phyloP scores from a whole-genome alignment of 345 rosid genomes.

The Populus pruinosa region DNA sequence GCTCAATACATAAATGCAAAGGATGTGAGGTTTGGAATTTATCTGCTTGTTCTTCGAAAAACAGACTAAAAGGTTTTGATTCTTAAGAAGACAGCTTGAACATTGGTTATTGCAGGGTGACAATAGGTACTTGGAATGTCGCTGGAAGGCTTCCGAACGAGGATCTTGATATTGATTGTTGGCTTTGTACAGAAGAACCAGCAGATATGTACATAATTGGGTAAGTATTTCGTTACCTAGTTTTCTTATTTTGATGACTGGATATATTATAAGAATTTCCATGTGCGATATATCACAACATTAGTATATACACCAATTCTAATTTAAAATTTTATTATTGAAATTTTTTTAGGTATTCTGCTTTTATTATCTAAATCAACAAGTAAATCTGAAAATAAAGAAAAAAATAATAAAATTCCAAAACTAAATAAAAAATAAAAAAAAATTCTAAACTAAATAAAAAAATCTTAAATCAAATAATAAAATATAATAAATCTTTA shows the following conservation, averaged over 20 bases:
- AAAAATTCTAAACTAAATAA: no score
- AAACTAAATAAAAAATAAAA: no score
- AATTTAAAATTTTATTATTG: no score
- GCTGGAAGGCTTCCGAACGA: slow-evolving; percentile 79
- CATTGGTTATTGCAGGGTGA: slow-evolving; percentile 47
- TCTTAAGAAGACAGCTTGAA: background rate
- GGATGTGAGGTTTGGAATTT: slow-evolving; percentile 72
- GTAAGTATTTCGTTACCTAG: slow-evolving; percentile 29
- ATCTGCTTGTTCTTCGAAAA: background rate
- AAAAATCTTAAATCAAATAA: no score
- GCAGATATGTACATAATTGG: slow-evolving; percentile 90
- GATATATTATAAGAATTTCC: background rate
- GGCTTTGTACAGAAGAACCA: slow-evolving; percentile 78
- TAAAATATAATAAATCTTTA: no score
- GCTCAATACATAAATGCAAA: slow-evolving; percentile 83
- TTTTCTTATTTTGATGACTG: background rate
- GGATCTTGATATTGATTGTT: slow-evolving; percentile 75
- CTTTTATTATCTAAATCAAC: no score
- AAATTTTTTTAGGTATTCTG: no score
- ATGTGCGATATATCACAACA: background rate
- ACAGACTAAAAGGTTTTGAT: background rate
- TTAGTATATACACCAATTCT: no score
- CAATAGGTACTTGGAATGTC: slow-evolving; percentile 93
- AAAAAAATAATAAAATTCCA: no score
- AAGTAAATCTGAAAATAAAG: no score